phyloP scores from a whole-genome alignment of 192 early-diverging fungal species.

The Backusella liffmaniae region DNA sequence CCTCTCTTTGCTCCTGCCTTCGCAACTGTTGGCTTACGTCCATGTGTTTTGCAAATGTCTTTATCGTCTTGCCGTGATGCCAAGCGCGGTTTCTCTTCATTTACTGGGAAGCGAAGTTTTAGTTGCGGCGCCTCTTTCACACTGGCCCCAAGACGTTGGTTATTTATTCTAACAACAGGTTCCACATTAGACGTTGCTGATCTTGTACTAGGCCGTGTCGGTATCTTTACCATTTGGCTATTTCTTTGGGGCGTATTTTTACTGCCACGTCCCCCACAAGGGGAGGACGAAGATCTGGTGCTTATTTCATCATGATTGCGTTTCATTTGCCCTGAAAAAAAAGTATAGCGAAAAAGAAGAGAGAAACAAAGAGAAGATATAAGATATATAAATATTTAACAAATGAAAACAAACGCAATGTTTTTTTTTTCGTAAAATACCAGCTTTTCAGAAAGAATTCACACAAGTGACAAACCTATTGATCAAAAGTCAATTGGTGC shows the following conservation, averaged over 20 bases:
- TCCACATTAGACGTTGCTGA: neutral
- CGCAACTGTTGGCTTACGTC: constrained; percentile 44
- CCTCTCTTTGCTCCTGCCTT: constrained; percentile 54
- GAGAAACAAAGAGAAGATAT: too few species aligned
- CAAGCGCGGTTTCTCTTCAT: neutral
- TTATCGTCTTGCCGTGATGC: neutral
- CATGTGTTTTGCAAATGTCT: constrained; percentile 27
- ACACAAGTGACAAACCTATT: too few species aligned
- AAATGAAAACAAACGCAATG: too few species aligned
- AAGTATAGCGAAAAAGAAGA: too few species aligned
- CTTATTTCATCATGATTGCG: neutral
- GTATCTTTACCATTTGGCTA: neutral
- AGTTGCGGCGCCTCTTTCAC: neutral
- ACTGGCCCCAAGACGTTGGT: neutral
- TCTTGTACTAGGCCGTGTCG: neutral
- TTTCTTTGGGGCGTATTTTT: neutral
- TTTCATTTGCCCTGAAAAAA: neutral
- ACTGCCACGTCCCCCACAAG: neutral
- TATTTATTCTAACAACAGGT: neutral
- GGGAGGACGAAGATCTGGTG: neutral
- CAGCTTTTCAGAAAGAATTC: too few species aligned
- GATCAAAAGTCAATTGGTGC: too few species aligned
- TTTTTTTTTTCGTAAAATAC: too few species aligned
- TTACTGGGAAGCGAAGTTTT: neutral
- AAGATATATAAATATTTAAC: too few species aligned